A percentile compares a stretch with the other conserved stretches of the same genome.
Evolutionary conservation across 495 filamentous ascomycete genomes (phyloP).

Genomic region (Tetracladium marchalianum): DNA sequence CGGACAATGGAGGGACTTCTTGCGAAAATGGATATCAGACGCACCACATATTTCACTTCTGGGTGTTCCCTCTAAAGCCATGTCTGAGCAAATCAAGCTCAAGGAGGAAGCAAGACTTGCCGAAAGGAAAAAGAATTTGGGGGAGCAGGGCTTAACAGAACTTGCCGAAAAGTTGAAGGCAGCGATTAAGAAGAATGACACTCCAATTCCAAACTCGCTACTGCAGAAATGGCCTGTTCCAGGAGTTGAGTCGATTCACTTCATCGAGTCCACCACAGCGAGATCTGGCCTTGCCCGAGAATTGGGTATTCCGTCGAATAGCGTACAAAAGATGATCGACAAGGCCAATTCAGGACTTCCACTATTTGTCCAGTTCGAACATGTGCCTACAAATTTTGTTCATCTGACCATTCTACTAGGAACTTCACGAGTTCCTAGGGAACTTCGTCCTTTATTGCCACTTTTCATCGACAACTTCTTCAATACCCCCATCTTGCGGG

Average conservation of each 20-base stretch:
- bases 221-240: conserved; percentile 78
- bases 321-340: conserved; percentile 70
- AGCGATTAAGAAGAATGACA: conserved; percentile 74
- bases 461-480: conserved; percentile 91
- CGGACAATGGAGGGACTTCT: conserved; percentile 68
- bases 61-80: conserved; percentile 64
- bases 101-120: conserved; percentile 55
- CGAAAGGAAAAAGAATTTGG: conserved; percentile 39
- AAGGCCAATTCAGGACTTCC: conserved; percentile 52
- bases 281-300: conserved; percentile 70
- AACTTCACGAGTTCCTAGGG: conserved; percentile 59
- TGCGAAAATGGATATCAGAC: conserved; percentile 77
- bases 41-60: conserved; percentile 80
- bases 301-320: conserved; percentile 54
- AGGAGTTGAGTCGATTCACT: conserved; percentile 78
- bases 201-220: conserved; percentile 63
- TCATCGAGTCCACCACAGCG: conserved; percentile 81
- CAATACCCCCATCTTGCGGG: conserved; percentile 72
- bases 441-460: conserved; percentile 69
- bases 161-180: conserved; percentile 66
- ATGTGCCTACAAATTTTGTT: conserved; percentile 84
- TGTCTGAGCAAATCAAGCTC: conserved; percentile 62
- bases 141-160: conserved; percentile 48
- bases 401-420: conserved; percentile 69
- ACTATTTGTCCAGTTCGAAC: conserved; percentile 94